These are phyloP conservation scores for Pestalotiopsis sp. DNA, from an alignment of 2,329 filamentous ascomycete genomes.

Conservation along the genomic window DNA sequence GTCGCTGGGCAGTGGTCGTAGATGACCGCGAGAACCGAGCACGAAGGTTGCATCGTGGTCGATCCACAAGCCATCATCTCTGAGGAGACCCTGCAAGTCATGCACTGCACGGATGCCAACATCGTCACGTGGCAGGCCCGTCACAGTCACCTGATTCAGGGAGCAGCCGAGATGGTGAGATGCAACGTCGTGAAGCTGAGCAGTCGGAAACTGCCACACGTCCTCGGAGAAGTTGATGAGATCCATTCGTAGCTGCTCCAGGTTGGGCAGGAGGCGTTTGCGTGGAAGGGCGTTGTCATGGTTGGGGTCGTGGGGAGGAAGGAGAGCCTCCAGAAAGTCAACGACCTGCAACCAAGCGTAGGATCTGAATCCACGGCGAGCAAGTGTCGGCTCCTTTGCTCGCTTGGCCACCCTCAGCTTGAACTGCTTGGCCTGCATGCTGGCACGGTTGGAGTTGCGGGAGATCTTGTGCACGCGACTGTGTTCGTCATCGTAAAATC, in stretches of 20 bases:
- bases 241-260: constrained; percentile 53
- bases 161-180: constrained; percentile 57
- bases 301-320: constrained; percentile 52
- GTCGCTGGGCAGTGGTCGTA: constrained; percentile 39
- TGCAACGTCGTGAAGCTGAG: constrained; percentile 54
- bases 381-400: constrained; percentile 46
- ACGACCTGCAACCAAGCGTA: constrained; percentile 58
- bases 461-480: constrained; percentile 43
- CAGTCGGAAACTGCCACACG: constrained; percentile 46
- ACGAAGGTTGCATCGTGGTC: constrained; percentile 48
- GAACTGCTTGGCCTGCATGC: constrained; percentile 40
- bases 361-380: constrained; percentile 55
- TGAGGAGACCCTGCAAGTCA: constrained; percentile 55
- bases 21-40: constrained; percentile 36
- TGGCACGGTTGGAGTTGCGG: constrained; percentile 43
- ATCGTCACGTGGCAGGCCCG: constrained; percentile 54
- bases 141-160: constrained; percentile 55
- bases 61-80: constrained; percentile 55
- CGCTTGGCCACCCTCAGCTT: constrained; percentile 45
- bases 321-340: constrained; percentile 54
- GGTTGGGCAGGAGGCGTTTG: constrained; percentile 48
- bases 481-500: constrained; percentile 55
- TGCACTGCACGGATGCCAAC: constrained; percentile 48
- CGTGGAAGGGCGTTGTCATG: constrained; percentile 25
- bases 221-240: constrained; percentile 57